A percentile compares a stretch with the other conserved stretches of the same genome.
Conservation (phyloP, 108 stramenopile species). For the Pseudonitzschia multiseries region DNA sequence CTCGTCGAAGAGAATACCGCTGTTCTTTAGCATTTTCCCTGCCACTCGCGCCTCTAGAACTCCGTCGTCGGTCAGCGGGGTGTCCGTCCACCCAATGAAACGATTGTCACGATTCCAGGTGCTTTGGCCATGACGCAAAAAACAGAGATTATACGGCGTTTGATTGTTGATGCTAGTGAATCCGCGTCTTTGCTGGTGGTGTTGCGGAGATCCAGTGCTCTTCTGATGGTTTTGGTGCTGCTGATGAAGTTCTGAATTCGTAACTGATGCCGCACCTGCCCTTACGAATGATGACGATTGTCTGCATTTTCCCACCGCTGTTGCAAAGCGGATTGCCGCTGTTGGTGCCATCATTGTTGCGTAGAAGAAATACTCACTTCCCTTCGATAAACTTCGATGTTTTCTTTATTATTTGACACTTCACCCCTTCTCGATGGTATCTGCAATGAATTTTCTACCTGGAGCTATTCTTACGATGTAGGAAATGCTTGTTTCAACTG, state of each 20-base stretch:
- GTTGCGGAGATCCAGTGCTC: neutral
- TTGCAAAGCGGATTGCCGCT: neutral
- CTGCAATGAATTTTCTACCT: too few relatives aligned
- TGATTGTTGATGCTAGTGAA: constrained; percentile 28
- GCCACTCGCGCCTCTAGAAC: constrained; percentile 90
- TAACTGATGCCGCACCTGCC: neutral
- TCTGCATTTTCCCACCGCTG: neutral
- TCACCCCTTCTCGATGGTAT: too few relatives aligned
- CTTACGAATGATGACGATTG: neutral
- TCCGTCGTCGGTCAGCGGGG: constrained; percentile 91
- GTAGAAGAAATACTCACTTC: too few relatives aligned
- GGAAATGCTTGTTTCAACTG: too few relatives aligned
- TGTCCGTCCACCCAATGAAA: constrained; percentile 92
- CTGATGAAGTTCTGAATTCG: neutral
- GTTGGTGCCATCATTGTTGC: neutral
- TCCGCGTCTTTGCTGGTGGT: neutral
- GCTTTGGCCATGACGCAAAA: constrained; percentile 85
- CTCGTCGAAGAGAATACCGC: constrained; percentile 79
- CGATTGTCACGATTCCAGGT: constrained; percentile 94
- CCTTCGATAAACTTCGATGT: too few relatives aligned
- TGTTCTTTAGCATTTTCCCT: constrained; percentile 75
- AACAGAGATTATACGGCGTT: constrained; percentile 68
- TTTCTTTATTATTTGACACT: too few relatives aligned
- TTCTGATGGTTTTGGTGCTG: neutral
- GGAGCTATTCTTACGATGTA: too few relatives aligned